A percentile compares a stretch with the other conserved stretches of the same genome.
phyloP scores from a whole-genome alignment of 306 rosid species.

The Cucumis melo region DNA sequence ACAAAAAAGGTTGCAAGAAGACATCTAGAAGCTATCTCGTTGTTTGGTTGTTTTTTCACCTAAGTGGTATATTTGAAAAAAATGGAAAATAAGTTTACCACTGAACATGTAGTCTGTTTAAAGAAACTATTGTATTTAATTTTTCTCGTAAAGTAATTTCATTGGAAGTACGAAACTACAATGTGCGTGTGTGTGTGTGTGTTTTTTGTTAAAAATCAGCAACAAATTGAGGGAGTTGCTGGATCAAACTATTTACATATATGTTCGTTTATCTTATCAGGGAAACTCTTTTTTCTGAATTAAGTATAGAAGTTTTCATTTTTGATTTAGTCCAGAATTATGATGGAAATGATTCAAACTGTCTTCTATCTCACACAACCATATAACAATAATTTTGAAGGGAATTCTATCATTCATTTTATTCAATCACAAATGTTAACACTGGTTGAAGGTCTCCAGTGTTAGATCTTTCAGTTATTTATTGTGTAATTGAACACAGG shows the following conservation, averaged over 20 bases:
- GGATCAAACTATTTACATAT: not conserved
- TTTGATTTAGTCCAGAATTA: not conserved
- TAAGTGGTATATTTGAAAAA: not conserved
- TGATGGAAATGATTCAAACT: not conserved
- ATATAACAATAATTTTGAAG: not conserved
- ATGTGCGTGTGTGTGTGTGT: too few species aligned
- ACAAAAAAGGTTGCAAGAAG: not conserved
- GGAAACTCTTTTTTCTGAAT: not conserved
- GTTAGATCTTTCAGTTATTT: not conserved
- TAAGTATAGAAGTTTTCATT: not conserved
- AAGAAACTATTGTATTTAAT: not conserved
- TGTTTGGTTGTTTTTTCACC: not conserved
- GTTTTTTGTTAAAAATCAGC: not conserved
- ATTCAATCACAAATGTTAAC: not conserved
- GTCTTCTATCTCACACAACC: not conserved
- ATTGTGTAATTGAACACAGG: not conserved
- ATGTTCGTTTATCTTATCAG: not conserved
- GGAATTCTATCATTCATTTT: not conserved
- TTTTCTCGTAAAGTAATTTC: not conserved
- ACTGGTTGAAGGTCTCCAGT: not conserved
- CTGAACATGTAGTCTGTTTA: not conserved
- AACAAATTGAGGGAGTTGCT: not conserved
- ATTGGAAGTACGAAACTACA: not conserved
- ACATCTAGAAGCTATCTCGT: not conserved
- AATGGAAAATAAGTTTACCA: not conserved